Conservation (phyloP, 2,329 filamentous ascomycete genomes). For the Rhynchosporium graminicola region DNA sequence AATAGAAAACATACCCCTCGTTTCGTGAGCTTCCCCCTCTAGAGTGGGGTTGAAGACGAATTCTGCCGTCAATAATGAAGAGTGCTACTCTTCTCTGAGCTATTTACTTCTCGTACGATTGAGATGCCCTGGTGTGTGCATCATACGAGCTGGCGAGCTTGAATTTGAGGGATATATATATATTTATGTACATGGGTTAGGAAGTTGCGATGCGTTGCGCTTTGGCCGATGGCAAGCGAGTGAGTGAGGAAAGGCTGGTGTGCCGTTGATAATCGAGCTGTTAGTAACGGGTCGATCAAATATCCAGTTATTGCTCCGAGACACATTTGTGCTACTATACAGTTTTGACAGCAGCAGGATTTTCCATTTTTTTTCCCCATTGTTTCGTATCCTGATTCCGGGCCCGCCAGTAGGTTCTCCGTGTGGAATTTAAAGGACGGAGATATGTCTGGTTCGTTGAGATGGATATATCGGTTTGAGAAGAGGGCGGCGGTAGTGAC, state of each 20-base stretch:
- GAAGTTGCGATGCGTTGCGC: background rate
- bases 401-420: background rate
- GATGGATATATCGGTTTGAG: background rate
- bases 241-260: background rate
- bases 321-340: background rate
- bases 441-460: background rate
- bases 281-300: background rate
- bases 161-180: conserved; percentile 11
- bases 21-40: conserved; percentile 11
- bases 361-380: background rate
- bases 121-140: conserved; percentile 13
- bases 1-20: background rate
- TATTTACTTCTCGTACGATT: conserved; percentile 15
- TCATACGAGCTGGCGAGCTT: conserved; percentile 3
- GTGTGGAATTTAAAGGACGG: no score
- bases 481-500: conserved; percentile 1
- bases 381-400: background rate
- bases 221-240: background rate
- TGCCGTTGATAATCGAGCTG: background rate
- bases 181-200: background rate
- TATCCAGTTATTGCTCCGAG: background rate
- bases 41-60: background rate
- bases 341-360: conserved; percentile 4
- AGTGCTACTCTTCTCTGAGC: background rate
- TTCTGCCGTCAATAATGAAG: conserved; percentile 11